phyloP scores from a whole-genome alignment of 2,329 filamentous ascomycete species.

The Xylaria sp. region DNA sequence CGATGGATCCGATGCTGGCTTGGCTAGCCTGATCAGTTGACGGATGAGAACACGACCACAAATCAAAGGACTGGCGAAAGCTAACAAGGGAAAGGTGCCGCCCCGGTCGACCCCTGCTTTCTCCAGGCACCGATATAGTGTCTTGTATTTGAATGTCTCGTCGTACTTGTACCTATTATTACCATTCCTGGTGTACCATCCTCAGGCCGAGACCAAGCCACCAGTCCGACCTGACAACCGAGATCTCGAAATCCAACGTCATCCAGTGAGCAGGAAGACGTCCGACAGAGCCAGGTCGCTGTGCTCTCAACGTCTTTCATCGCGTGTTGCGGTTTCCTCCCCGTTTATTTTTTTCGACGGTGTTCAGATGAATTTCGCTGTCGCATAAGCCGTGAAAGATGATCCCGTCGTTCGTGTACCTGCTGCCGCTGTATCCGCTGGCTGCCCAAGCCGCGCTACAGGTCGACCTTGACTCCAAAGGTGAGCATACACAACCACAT shows the following conservation, averaged over 20 bases:
- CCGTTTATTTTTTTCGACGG: background rate
- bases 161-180: too few species aligned
- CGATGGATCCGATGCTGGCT: too few species aligned
- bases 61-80: slow-evolving; percentile 1
- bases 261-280: slow-evolving; percentile 7
- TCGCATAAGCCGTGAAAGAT: slow-evolving; percentile 23
- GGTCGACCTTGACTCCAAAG: slow-evolving; percentile 36
- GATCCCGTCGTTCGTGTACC: slow-evolving; percentile 27
- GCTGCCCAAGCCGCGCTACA: slow-evolving; percentile 36
- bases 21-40: background rate
- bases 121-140: slow-evolving; percentile 11
- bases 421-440: slow-evolving; percentile 35
- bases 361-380: background rate
- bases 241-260: slow-evolving; percentile 22
- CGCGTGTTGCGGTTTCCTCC: background rate
- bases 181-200: background rate
- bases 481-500: slow-evolving; percentile 28
- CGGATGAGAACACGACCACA: background rate
- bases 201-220: background rate
- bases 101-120: slow-evolving; percentile 9
- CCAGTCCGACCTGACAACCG: slow-evolving; percentile 1
- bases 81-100: slow-evolving; percentile 5
- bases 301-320: background rate
- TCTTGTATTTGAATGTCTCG: slow-evolving; percentile 16
- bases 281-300: background rate